Percentiles rank a stretch among this genome's conserved stretches.
Evolutionary conservation across 2,329 filamentous ascomycete species (phyloP).

Genomic region (Aureobasidium lini): DNA sequence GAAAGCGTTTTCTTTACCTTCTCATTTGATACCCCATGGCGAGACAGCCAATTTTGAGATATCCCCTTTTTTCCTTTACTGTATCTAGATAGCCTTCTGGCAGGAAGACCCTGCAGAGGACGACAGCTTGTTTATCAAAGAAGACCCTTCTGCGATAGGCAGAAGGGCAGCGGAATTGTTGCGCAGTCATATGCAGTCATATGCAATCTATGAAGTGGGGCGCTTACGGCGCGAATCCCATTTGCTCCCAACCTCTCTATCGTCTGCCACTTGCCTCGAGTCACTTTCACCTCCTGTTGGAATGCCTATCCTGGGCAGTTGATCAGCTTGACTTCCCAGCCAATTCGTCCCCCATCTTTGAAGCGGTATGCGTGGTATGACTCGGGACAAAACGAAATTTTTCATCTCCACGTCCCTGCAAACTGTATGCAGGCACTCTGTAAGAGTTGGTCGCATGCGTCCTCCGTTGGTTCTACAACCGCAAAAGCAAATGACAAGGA

Average conservation of each 20-base stretch:
- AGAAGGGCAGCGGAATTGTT: constrained; percentile 8
- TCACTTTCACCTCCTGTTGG: neutral
- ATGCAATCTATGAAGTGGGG: neutral
- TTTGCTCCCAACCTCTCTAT: constrained; percentile 6
- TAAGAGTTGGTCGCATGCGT: neutral
- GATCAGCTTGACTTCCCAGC: neutral
- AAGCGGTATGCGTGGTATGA: neutral
- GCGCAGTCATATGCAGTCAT: constrained; percentile 12
- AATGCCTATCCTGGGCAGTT: neutral
- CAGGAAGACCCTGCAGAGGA: constrained; percentile 7
- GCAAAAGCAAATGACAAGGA: neutral
- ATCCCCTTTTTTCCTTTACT: constrained; percentile 7
- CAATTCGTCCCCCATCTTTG: neutral
- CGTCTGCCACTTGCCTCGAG: neutral
- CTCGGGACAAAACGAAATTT: neutral
- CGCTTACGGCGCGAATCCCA: constrained; percentile 11
- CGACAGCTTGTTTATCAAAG: constrained; percentile 6
- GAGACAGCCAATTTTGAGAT: constrained; percentile 6
- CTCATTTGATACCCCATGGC: constrained; percentile 11
- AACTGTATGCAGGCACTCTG: constrained; percentile 7
- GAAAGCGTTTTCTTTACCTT: constrained; percentile 6
- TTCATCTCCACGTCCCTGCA: constrained; percentile 6
- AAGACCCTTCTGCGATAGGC: constrained; percentile 9
- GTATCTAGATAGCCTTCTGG: constrained; percentile 9
- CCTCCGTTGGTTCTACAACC: neutral